Base-by-base conservation (phyloP, 2,329 filamentous ascomycete genomes). In the Neofusicoccum laricinum region DNA sequence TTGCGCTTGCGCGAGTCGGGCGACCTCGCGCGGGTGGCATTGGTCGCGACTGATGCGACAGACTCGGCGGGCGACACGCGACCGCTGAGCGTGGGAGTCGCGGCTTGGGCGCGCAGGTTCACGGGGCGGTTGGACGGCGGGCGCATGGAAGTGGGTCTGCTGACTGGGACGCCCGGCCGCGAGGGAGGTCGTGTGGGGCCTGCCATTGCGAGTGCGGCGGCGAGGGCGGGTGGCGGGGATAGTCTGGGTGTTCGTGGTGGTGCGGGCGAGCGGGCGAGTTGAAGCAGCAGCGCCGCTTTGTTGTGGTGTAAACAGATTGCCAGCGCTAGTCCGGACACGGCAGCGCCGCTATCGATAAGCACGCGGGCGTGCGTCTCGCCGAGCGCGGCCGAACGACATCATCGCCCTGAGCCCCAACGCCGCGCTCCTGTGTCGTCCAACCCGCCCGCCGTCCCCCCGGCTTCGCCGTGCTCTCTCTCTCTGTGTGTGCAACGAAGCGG, bases 1-100 rank as follows among this genome's bases (percentile, higher is more conserved):
- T 97, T 97, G 72, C 93, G 88, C 81, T 97, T 97, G 49, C 62
- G 50, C 43, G 62, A 58, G 82, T 84, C 25, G 88, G 66, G 80
- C 2, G 82, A 80, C 68, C 77, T 78, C 11, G n/a, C 12, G 41
- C 73, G 71, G 62, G 81, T 78, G 58, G 77, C 75, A 36, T 68
- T 75, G 6, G 74, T 75, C 11, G 76, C 77, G 41, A 83, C 78
- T 3, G 90, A 90, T 61, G 85, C 83, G 21, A 91, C 74, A 7
- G 90, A 91, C 50, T 87, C 86, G 66, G 90, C 86, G 4, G 92
- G 91, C 4, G 93, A 94, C 12, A 84, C 79, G 32, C 89, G 78
- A 67, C 85, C 81, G 71, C 76, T 78, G 17, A 45, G 34, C 55
- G 76, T 73, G 61, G 80, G 80, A 65, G 80, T 80, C 40, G 76